Conservation (phyloP, 345 rosid species). For the Limnanthes douglasii region DNA sequence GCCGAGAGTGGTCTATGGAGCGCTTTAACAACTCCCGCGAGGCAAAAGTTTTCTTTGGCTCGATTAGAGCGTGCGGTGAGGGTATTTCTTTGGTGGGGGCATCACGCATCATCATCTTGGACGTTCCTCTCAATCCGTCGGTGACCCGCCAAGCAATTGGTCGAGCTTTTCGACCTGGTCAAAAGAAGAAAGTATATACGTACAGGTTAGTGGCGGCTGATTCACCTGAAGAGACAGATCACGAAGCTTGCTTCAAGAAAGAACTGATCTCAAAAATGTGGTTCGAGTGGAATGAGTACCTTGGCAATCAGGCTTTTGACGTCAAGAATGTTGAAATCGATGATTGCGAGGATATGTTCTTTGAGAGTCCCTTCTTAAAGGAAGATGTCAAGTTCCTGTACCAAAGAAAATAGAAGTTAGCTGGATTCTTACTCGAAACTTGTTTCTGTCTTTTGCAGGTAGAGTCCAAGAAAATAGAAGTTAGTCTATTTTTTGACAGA, state of each 20-base stretch:
- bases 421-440: too few species aligned
- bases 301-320: slow-evolving; percentile 46
- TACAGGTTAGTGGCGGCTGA: slow-evolving; percentile 74
- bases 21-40: slow-evolving; percentile 69
- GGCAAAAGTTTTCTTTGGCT: slow-evolving; percentile 83
- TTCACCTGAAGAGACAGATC: slow-evolving; percentile 82
- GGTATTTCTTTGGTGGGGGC: slow-evolving; percentile 96
- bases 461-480: too few species aligned
- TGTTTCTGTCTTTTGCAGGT: too few species aligned
- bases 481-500: too few species aligned
- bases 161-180: slow-evolving; percentile 88
- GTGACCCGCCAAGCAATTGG: slow-evolving; percentile 96
- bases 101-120: slow-evolving; percentile 71
- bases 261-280: slow-evolving; percentile 84
- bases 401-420: too few species aligned
- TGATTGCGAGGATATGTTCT: slow-evolving; percentile 42
- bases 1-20: slow-evolving; percentile 72
- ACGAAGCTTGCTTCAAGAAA: slow-evolving; percentile 61
- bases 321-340: slow-evolving; percentile 41
- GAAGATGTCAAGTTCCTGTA: slow-evolving; percentile 50
- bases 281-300: slow-evolving; percentile 88
- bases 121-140: slow-evolving; percentile 88
- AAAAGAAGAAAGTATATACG: slow-evolving; percentile 57
- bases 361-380: slow-evolving; percentile 39
- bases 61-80: slow-evolving; percentile 92